phyloP scores from a whole-genome alignment of 139 green algal genomes.

The Asterochloris erici region DNA sequence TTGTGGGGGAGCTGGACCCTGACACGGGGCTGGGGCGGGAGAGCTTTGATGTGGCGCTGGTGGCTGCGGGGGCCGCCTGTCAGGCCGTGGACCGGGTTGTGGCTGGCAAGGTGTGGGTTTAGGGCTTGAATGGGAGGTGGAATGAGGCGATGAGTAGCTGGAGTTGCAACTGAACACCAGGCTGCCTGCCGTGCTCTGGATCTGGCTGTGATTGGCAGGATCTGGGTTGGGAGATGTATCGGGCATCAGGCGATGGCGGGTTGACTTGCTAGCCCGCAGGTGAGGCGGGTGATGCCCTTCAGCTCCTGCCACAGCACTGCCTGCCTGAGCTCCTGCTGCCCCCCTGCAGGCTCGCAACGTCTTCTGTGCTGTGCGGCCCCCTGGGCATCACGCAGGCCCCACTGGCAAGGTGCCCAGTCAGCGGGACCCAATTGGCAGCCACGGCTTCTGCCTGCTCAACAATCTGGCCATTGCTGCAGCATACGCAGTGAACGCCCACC shows the following conservation, averaged over 20 bases:
- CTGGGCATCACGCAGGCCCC: slow-evolving; percentile 86
- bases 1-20: slow-evolving; percentile 66
- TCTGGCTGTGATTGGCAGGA: no score
- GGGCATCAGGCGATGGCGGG: not conserved
- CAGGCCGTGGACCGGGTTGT: slow-evolving; percentile 70
- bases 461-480: slow-evolving; percentile 88
- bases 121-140: no score
- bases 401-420: slow-evolving; percentile 54
- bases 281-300: no score
- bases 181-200: no score
- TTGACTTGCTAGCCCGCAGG: no score
- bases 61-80: slow-evolving; percentile 68
- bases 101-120: slow-evolving; percentile 22
- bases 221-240: no score
- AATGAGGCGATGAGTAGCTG: no score
- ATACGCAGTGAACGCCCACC: slow-evolving; percentile 81
- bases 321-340: no score
- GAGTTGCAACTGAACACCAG: no score
- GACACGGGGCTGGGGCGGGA: slow-evolving; percentile 78
- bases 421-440: slow-evolving; percentile 52
- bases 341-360: slow-evolving; percentile 60
- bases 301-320: no score
- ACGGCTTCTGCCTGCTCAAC: slow-evolving; percentile 95
- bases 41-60: slow-evolving; percentile 70
- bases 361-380: slow-evolving; percentile 88